Percentiles rank a stretch among this genome's conserved stretches.
phyloP scores from a whole-genome alignment of 2,329 filamentous ascomycete genomes.

The Metarhizium humberi region DNA sequence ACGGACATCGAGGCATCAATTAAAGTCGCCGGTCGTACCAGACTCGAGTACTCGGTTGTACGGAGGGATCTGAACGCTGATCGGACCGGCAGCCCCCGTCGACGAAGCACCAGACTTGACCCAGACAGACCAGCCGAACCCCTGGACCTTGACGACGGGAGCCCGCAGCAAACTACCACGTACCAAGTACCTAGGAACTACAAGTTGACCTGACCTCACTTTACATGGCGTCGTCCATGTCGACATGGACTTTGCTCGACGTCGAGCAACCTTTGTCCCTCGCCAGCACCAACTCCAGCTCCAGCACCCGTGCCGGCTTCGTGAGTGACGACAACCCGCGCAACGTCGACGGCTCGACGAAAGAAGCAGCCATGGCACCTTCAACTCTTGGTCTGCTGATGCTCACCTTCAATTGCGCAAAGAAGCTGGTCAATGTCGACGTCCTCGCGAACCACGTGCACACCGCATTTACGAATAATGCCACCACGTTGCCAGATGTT shows the following conservation, averaged over 20 bases:
- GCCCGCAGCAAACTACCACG: too few relatives aligned
- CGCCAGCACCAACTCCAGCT: background rate
- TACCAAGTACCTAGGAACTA: too few relatives aligned
- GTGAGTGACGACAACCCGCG: slow-evolving; percentile 3
- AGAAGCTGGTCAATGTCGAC: slow-evolving; percentile 57
- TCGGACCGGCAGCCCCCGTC: too few relatives aligned
- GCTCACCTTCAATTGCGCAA: slow-evolving; percentile 84
- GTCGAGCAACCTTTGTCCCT: background rate
- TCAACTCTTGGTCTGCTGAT: slow-evolving; percentile 62
- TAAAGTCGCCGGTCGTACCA: too few relatives aligned
- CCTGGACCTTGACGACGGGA: too few relatives aligned
- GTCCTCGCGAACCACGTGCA: slow-evolving; percentile 66
- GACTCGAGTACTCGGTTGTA: too few relatives aligned
- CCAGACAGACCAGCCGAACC: too few relatives aligned
- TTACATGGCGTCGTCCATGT: background rate
- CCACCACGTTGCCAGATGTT: slow-evolving; percentile 39
- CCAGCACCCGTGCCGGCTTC: background rate
- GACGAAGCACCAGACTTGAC: too few relatives aligned
- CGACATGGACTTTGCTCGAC: background rate
- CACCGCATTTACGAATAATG: slow-evolving; percentile 42
- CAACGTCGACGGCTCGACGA: background rate
- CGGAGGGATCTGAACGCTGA: too few relatives aligned
- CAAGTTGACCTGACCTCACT: too few relatives aligned
- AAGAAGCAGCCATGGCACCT: slow-evolving; percentile 19
- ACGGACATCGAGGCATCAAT: too few relatives aligned